Evolutionary conservation across 1,284 basidiomycete genomes (phyloP).

Genomic region (Naganishia sp.): DNA sequence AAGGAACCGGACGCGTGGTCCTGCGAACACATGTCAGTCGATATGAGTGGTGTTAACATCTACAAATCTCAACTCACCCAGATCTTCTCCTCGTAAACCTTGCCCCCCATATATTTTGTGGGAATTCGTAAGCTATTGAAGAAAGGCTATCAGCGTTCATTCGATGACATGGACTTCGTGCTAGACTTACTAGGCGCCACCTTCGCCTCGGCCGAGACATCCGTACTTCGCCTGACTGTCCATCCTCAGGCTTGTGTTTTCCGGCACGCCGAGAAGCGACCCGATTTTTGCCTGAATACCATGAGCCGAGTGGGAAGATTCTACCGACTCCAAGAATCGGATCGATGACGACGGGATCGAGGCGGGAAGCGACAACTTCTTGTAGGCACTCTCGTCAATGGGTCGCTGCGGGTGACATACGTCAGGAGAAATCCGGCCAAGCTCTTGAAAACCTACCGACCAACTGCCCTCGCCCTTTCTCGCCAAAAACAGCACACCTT

Average conservation of each 20-base stretch:
- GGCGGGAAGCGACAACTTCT: slow-evolving; percentile 41
- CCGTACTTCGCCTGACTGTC: slow-evolving; percentile 98
- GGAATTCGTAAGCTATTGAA: slow-evolving; percentile 73
- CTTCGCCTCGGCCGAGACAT: slow-evolving; percentile 82
- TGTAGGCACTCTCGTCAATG: slow-evolving; percentile 34
- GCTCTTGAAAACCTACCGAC: slow-evolving; percentile 58
- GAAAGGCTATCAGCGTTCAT: not conserved
- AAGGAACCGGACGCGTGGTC: slow-evolving; percentile 89
- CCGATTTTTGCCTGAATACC: slow-evolving; percentile 77
- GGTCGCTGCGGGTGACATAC: slow-evolving; percentile 37
- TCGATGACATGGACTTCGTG: not conserved
- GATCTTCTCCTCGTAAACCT: slow-evolving; percentile 83
- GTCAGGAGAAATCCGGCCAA: not conserved
- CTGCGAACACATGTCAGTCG: slow-evolving; percentile 42
- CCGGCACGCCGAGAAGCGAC: slow-evolving; percentile 66
- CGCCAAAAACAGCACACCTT: slow-evolving; percentile 80
- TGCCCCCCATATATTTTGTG: slow-evolving; percentile 61
- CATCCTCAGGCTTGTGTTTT: slow-evolving; percentile 67
- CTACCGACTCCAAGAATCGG: slow-evolving; percentile 84
- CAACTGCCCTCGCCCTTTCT: slow-evolving; percentile 75
- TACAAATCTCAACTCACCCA: slow-evolving; percentile 61
- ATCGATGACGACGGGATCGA: slow-evolving; percentile 46
- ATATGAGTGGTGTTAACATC: not conserved
- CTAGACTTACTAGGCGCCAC: slow-evolving; percentile 67
- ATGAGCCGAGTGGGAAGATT: slow-evolving; percentile 88